phyloP scores from a whole-genome alignment of 768 basidiomycete genomes.

The Kwoniella dendrophila region DNA sequence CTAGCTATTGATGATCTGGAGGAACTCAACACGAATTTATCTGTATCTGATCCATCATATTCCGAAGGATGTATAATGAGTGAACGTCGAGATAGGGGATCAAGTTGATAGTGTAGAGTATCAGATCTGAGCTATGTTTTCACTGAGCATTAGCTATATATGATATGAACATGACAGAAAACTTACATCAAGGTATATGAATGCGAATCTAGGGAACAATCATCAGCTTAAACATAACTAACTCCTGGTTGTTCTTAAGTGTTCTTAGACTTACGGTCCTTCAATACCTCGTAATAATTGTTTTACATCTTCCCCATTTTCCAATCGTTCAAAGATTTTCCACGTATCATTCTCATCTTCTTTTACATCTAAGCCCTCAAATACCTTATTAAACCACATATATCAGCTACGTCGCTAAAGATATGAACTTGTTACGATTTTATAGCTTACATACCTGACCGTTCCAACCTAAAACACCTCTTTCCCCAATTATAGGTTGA shows the following conservation, averaged over 20 bases:
- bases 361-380: constrained; percentile 39
- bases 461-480: constrained; percentile 52
- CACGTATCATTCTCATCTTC: constrained; percentile 47
- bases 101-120: constrained; percentile 44
- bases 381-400: constrained; percentile 31
- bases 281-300: constrained; percentile 40
- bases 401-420: background rate
- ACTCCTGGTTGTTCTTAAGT: no score
- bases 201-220: constrained; percentile 41
- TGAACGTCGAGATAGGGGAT: constrained; percentile 52
- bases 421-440: background rate
- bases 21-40: constrained; percentile 32
- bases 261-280: constrained; percentile 55
- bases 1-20: constrained; percentile 26
- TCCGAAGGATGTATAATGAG: constrained; percentile 34
- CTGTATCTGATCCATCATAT: background rate
- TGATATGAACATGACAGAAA: background rate
- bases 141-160: background rate
- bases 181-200: constrained; percentile 47
- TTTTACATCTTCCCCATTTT: constrained; percentile 29
- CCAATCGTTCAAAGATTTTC: constrained; percentile 30
- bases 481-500: constrained; percentile 46
- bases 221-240: background rate
- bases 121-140: constrained; percentile 20
- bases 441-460: constrained; percentile 43